Conservation (phyloP, 805 yeast species). For the Myxozyma sirexii region DNA sequence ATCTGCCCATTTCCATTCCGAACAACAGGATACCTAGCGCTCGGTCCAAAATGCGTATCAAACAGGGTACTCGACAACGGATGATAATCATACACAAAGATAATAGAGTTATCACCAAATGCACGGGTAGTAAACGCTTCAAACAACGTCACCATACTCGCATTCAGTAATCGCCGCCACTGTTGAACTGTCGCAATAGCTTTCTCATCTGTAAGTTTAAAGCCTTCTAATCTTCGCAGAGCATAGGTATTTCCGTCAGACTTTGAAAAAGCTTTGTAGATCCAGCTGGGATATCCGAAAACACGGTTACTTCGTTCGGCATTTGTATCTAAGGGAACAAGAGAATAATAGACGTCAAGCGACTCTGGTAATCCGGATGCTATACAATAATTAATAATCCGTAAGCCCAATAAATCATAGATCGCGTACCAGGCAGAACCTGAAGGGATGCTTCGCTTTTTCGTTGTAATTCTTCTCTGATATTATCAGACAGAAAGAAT, state of each 20-base stretch:
- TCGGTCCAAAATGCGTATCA: conserved; percentile 64
- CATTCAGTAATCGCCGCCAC: conserved; percentile 61
- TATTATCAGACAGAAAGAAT: conserved; percentile 70
- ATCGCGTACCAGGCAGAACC: conserved; percentile 49
- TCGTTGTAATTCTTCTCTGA: conserved; percentile 70
- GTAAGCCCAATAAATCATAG: not conserved
- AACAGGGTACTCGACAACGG: conserved; percentile 73
- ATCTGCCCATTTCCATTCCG: conserved; percentile 44
- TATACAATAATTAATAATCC: conserved; percentile 25
- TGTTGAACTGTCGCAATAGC: conserved; percentile 62
- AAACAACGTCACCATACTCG: conserved; percentile 65
- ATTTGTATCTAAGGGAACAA: conserved; percentile 74
- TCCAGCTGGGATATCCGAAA: conserved; percentile 60
- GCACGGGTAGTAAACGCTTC: conserved; percentile 88
- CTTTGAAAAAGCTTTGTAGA: conserved; percentile 81
- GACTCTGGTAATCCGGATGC: conserved; percentile 67
- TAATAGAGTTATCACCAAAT: conserved; percentile 77
- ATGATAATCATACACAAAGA: conserved; percentile 80
- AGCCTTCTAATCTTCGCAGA: conserved; percentile 69
- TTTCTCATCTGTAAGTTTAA: conserved; percentile 56
- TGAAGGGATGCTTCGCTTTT: conserved; percentile 82
- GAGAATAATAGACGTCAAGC: conserved; percentile 80
- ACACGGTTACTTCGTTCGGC: conserved; percentile 45
- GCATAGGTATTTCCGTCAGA: conserved; percentile 76
- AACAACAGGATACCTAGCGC: conserved; percentile 40